These are phyloP conservation scores for Sclerotinia borealis DNA, from an alignment of 2,329 filamentous ascomycete genomes.

Conservation along the genomic window DNA sequence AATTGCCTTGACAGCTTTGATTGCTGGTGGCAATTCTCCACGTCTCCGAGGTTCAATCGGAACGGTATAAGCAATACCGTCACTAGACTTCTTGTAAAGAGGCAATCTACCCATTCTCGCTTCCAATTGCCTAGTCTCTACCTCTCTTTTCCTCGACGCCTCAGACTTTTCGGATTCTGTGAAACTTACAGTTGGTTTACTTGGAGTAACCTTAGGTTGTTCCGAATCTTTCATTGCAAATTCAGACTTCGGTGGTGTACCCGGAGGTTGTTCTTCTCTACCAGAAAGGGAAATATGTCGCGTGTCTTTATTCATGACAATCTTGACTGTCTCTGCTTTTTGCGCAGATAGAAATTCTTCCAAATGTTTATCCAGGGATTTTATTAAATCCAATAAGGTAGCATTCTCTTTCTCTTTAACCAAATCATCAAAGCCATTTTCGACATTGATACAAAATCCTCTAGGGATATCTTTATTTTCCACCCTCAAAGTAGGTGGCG, in stretches of 20 bases:
- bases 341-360: slow-evolving; percentile 63
- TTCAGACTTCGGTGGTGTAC: slow-evolving; percentile 6
- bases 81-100: slow-evolving; percentile 60
- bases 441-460: slow-evolving; percentile 70
- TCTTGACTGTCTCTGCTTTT: slow-evolving; percentile 66
- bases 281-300: slow-evolving; percentile 29
- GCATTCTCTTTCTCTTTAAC: slow-evolving; percentile 47
- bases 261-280: slow-evolving; percentile 22
- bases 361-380: slow-evolving; percentile 65
- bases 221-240: slow-evolving; percentile 1
- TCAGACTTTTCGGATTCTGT: slow-evolving; percentile 53
- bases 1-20: slow-evolving; percentile 57
- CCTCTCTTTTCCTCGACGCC: slow-evolving; percentile 57
- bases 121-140: slow-evolving; percentile 67
- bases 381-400: slow-evolving; percentile 61
- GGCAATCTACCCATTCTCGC: slow-evolving; percentile 64
- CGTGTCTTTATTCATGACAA: slow-evolving; percentile 37
- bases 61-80: slow-evolving; percentile 64
- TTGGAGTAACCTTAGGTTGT: slow-evolving; percentile 9
- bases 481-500: slow-evolving; percentile 54
- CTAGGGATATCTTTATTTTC: slow-evolving; percentile 64
- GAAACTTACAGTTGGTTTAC: slow-evolving; percentile 34
- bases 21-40: slow-evolving; percentile 51
- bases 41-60: slow-evolving; percentile 61
- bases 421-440: slow-evolving; percentile 64